Base-by-base conservation (phyloP, 768 basidiomycete species). In the Macrolepiota albuminosa region DNA sequence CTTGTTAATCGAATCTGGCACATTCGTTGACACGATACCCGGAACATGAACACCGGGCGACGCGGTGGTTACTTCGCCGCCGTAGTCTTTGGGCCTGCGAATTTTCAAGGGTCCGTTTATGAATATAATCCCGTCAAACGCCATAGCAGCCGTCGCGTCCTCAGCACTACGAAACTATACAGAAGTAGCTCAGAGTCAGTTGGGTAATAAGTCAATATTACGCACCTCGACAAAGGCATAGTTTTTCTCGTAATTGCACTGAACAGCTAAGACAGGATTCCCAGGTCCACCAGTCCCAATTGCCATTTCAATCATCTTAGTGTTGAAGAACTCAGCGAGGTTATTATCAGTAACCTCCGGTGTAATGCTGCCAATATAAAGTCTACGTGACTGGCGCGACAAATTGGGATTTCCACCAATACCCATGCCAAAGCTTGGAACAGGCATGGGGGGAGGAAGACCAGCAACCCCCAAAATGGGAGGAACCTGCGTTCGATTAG, bases 211-310 rank as follows among this genome's bases (percentile, higher is more conserved):
- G 58, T 7, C 36, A 40, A 40, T 49, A 21, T 21, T 42, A 68
- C 81, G 63, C 70, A 96, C 96, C 81, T 99, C 97, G 55, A 98
- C 91, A 71, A 98, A 99, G 1, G 97, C 97, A 70, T 98, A 99
- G 67, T 93, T 95, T 81, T 98, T 99, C 74, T 98, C 97, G 68
- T 95, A 95, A 70, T 98, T 98, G 77, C 97, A 91, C 69, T 96
- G 94, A 6, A 97, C 94, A 21, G 89, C 89, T 36, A 95, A 81
- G 36, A 98, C 93, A 10, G 96, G 93, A 63, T 94, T 93, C 24
- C 93, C 94, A 26, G 91, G 84, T 21, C 82, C 84, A 33, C 87
- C 89, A 6, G 92, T 91, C 14, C 93, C 91, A 50, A 95, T 86
- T 62, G 81, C 82, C 86, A 92, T 91, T 74, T 98, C 94, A 43